Base-by-base conservation (phyloP, 1,139 yeast species). In the Starmera stellimalicola region DNA sequence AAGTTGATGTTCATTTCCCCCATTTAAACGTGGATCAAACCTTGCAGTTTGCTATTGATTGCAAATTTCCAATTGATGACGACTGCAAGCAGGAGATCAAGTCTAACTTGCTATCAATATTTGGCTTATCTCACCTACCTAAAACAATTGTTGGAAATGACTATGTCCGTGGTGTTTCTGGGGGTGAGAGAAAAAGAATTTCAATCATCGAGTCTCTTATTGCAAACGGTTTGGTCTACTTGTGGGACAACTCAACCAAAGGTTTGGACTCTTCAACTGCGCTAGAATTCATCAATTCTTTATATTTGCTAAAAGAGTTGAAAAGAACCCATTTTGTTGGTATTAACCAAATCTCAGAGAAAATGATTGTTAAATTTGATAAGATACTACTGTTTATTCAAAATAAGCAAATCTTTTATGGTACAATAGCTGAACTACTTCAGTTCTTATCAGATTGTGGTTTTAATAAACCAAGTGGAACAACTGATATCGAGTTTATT, bases 201-300 rank as follows among this genome's bases (percentile, higher is more conserved):
- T 62, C 68, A 4, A 62, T 64, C 39, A 68, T 69, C 18, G 73
- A 67, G 49, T 68, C 70, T 3, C 56, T 64, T 42, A 63, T 66
- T 18, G 64, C 69, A 34, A 55, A 63, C 33, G 72, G 66, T 27
- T 55, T 65, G 22, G 49, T 70, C 23, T 68, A 68, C 44, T 58
- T 70, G 45, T 70, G 75, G 76, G 75, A 70, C 52, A 70, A 70
- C 44, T 70, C 74, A 18, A 69, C 76, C 8, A 62, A 73, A 45
- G 76, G 76, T 45, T 37, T 56, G 26, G 61, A 65, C 47, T 66
- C 75, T 12, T 61, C 73, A 3, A 68, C 74, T 14, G 75, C 75
- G 14, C 57, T 69, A 38, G 75, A 69, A 43, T 68, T 61, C 43
- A 59, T 68, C 10, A 52, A 54, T 35, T 70, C 70, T 29, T 56